Conservation (phyloP, 768 basidiomycete genomes). For the Floccularia luteovirens region DNA sequence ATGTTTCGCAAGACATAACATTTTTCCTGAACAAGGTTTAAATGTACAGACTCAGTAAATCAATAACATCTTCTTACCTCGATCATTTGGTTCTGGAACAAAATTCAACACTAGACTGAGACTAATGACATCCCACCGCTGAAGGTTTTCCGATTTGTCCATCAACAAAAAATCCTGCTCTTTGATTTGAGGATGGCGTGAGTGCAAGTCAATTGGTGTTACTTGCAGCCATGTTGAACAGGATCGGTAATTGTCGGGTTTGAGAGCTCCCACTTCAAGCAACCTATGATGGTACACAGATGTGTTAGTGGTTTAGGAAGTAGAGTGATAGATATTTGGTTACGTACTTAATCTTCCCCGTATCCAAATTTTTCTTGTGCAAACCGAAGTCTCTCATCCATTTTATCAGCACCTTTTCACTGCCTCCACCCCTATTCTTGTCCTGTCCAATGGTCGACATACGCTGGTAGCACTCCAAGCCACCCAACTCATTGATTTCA, state of each 20-base stretch:
- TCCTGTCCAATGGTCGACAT: slow-evolving; percentile 82
- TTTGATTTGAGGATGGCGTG: slow-evolving; percentile 73
- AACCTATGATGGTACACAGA: slow-evolving; percentile 36
- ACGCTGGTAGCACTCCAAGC: slow-evolving; percentile 71
- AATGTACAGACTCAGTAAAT: neutral
- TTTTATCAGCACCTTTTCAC: slow-evolving; percentile 67
- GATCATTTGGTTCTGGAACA: slow-evolving; percentile 61
- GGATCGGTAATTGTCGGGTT: slow-evolving; percentile 70
- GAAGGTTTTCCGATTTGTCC: slow-evolving; percentile 37
- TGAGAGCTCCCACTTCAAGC: slow-evolving; percentile 85
- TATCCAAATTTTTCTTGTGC: neutral
- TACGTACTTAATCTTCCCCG: neutral
- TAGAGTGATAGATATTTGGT: neutral
- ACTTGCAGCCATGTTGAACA: slow-evolving; percentile 66
- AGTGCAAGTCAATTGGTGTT: slow-evolving; percentile 76
- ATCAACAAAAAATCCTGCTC: slow-evolving; percentile 82
- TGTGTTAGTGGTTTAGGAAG: neutral
- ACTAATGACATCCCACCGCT: slow-evolving; percentile 73
- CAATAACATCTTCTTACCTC: slow-evolving; percentile 44
- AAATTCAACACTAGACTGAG: slow-evolving; percentile 90
- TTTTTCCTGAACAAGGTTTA: slow-evolving; percentile 41
- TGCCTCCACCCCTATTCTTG: slow-evolving; percentile 79
- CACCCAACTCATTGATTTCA: slow-evolving; percentile 67
- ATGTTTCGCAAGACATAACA: slow-evolving; percentile 55
- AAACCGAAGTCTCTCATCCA: slow-evolving; percentile 61